Evolutionary conservation across 2,329 filamentous ascomycete species (phyloP), one percentile per base, ranked within the genome.

Genomic region (Diaporthe sp.): DNA sequence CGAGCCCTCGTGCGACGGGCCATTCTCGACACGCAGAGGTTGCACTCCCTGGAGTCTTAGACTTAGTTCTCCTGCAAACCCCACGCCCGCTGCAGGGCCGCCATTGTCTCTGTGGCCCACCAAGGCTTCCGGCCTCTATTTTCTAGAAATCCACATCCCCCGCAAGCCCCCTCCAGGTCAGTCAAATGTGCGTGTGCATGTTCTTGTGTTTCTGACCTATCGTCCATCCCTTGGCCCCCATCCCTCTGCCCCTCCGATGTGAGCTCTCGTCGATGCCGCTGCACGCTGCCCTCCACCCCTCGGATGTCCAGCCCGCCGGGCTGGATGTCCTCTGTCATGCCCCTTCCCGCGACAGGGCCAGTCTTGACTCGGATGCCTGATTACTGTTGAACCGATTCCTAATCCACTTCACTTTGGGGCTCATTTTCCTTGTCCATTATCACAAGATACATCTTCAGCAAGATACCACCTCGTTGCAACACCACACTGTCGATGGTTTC

Each of bases 311-410:
- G 42, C 37, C 70, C 56, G 56, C 35, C 37, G 70, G 70, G 58
- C 35, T 71, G 70, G 70, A 63, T 71, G 56, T 53, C 37, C 58
- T 35, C 51, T 65, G 69, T 71, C 51, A 72, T 72, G 69, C 63
- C 59, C 42, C 70, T 72, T 72, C 59, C 69, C 73, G 73, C 30
- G 59, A 70, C 72, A 61, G 72, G 72, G 66, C 72, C 68, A 35
- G 53, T 56, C 39, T 65, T 65, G 56, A 71, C 58, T 63, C 70
- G 68, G 50, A 72, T 35, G 32, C 71, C 32, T 53, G 71, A 25
- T 47, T 22, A n/a, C 61, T 42, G 42, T 44, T 69, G 59, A 53
- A 47, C 35, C 22, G 39, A 32, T 27, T 27, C 59, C 50, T 44
- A n/a, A 47, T 51, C 30, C 37, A 27, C 27, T 39, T 37, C 22